These are phyloP conservation scores for Salix udensis DNA, from an alignment of 345 rosid genomes.

Conservation along the genomic window DNA sequence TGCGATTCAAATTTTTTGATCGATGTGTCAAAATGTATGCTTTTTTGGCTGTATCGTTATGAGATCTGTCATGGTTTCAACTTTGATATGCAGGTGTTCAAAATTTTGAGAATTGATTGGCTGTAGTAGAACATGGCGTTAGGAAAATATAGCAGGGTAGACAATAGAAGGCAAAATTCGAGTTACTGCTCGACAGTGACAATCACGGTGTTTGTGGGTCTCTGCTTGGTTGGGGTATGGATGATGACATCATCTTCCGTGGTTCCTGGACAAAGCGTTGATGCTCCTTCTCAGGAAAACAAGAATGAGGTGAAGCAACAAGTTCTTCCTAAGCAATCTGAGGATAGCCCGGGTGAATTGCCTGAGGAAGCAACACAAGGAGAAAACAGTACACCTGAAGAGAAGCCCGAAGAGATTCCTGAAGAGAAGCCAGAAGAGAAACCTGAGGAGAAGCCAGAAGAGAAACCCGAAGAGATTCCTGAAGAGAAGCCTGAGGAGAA, in stretches of 20 bases:
- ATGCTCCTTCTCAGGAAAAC: slow-evolving; percentile 50
- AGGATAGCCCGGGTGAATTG: slow-evolving; percentile 60
- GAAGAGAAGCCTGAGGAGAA: slow-evolving; percentile 12
- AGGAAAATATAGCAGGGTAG: slow-evolving; percentile 70
- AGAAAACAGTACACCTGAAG: slow-evolving; percentile 35
- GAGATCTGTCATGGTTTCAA: neutral
- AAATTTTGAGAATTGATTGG: slow-evolving; percentile 1
- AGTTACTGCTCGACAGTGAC: slow-evolving; percentile 81
- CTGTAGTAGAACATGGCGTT: slow-evolving; percentile 52
- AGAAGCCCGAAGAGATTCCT: slow-evolving; percentile 32
- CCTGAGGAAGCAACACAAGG: slow-evolving; percentile 63
- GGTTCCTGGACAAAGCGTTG: slow-evolving; percentile 57
- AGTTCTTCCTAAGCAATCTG: slow-evolving; percentile 38
- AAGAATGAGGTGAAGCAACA: slow-evolving; percentile 55
- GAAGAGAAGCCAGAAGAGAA: slow-evolving; percentile 22
- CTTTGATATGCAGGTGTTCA: slow-evolving; percentile 11
- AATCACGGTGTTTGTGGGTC: slow-evolving; percentile 72
- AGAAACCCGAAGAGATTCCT: slow-evolving; percentile 14
- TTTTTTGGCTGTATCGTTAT: neutral
- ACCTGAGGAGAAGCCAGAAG: slow-evolving; percentile 19
- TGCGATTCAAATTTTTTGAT: neutral
- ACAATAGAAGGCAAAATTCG: slow-evolving; percentile 55
- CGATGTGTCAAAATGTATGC: neutral
- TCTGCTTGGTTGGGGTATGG: slow-evolving; percentile 93
- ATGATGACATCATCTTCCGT: slow-evolving; percentile 86